These are phyloP conservation scores for Paraconiothyrium brasiliense DNA, from an alignment of 2,329 filamentous ascomycete species.

Conservation along the genomic window DNA sequence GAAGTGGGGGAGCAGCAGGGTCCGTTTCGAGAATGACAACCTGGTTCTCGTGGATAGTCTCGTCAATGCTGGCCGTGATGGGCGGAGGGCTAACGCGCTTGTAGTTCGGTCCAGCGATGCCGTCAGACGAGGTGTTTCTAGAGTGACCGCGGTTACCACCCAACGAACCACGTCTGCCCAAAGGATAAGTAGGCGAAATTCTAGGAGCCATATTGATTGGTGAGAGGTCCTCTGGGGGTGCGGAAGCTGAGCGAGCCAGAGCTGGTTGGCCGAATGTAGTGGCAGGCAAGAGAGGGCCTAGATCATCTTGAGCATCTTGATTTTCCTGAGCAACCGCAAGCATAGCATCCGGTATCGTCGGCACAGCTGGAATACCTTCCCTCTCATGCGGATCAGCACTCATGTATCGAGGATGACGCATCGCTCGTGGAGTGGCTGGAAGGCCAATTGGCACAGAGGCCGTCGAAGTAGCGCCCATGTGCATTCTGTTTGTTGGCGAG, in stretches of 20 bases:
- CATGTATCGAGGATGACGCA: slow-evolving; percentile 80
- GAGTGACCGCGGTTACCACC: slow-evolving; percentile 48
- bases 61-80: slow-evolving; percentile 63
- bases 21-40: slow-evolving; percentile 56
- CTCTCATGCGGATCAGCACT: slow-evolving; percentile 63
- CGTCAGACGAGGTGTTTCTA: slow-evolving; percentile 56
- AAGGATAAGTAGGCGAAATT: slow-evolving; percentile 38
- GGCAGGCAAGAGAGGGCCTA: slow-evolving; percentile 59
- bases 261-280: slow-evolving; percentile 57
- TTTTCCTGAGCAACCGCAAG: slow-evolving; percentile 26
- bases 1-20: slow-evolving; percentile 57
- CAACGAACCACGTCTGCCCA: slow-evolving; percentile 49
- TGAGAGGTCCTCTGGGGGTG: slow-evolving; percentile 56
- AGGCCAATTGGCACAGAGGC: slow-evolving; percentile 73
- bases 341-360: slow-evolving; percentile 63
- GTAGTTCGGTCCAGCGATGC: slow-evolving; percentile 43
- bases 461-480: slow-evolving; percentile 54
- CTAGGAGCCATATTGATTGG: slow-evolving; percentile 29
- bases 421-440: slow-evolving; percentile 90
- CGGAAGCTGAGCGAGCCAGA: slow-evolving; percentile 56
- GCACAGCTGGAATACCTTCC: slow-evolving; percentile 62
- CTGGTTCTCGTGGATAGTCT: slow-evolving; percentile 58
- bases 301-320: slow-evolving; percentile 52
- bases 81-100: slow-evolving; percentile 51
- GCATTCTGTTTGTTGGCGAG: slow-evolving; percentile 43